Evolutionary conservation across 352 stramenopile species (phyloP), one percentile per base, ranked within the genome.

Genomic region (Pythium utonaiense): DNA sequence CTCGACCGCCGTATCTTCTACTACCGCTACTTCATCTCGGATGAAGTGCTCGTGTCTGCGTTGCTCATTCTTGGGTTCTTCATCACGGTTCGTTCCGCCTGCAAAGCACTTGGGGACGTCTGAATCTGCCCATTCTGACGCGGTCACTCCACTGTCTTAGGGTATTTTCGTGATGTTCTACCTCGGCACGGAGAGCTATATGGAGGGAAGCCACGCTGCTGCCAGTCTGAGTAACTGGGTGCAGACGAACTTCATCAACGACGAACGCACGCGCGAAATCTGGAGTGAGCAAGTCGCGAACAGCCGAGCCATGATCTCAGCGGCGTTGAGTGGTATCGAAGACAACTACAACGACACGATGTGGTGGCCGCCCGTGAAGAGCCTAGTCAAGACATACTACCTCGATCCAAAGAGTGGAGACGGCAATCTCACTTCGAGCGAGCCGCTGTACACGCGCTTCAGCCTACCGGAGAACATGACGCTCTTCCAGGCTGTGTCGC

Each of bases 311-410:
- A 93, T 93, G 84, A 80, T 95, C 13, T 86, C 82, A 3, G 77
- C 88, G 17, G 86, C 81, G 9, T 66, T 95, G 21, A 85, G 74
- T 33, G 76, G 83, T 19, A 72, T 95, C n/a, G 86, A 95, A 62
- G 68, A 89, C 61, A 89, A 90, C 33, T 95, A 93, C 67, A 95
- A 93, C 53, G 78, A 92, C 42, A 95, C 86, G 13, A 92, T 95
- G 79, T 95, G 86, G 86, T 95, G 85, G 83, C 83, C 80, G 47
- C 83, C 86, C 16, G 61, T 95, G 25, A 93, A 93, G 63, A 76
- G 77, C 41, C 58, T 95, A 25, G 78, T 93, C 27, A 88, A 89
- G 62, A 88, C 83, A 52, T 93, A 93, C 65, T 95, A 91, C 47
- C 28, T 93, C 28, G 83, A 91, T 54, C 66, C 72, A 21, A 91